These are phyloP conservation scores for Euphorbia tirucalli DNA, from an alignment of 345 rosid species.

Conservation along the genomic window DNA sequence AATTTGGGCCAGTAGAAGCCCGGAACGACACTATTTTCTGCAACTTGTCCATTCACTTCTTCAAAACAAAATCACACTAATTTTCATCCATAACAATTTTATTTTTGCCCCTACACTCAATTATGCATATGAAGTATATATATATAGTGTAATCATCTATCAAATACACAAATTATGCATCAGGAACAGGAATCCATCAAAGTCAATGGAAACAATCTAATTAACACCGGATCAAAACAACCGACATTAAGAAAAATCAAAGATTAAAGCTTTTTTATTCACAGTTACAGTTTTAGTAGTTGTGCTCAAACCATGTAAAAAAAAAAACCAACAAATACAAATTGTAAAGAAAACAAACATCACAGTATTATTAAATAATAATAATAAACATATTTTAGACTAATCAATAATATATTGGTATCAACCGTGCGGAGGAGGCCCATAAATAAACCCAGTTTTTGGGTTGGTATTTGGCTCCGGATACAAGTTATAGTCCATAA, in stretches of 20 bases:
- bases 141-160: no score
- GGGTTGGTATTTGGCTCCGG: conserved; percentile 52
- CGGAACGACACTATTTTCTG: no score
- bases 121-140: no score
- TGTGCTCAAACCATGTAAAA: not conserved
- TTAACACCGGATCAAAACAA: not conserved
- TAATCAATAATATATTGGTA: no score
- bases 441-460: conserved; percentile 33
- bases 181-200: no score
- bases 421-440: conserved; percentile 41
- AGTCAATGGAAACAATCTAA: no score
- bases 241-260: not conserved
- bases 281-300: conserved; percentile 12
- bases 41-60: no score
- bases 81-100: no score
- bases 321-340: not conserved
- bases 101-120: no score
- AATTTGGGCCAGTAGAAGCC: no score
- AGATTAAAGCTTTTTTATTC: conserved; percentile 1
- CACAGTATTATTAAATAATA: not conserved
- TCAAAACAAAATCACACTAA: no score
- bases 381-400: not conserved
- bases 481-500: conserved; percentile 42
- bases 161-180: no score
- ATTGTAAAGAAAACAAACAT: not conserved